These are phyloP conservation scores for Rhizopogon vinicolor DNA, from an alignment of 768 basidiomycete species.

Conservation along the genomic window DNA sequence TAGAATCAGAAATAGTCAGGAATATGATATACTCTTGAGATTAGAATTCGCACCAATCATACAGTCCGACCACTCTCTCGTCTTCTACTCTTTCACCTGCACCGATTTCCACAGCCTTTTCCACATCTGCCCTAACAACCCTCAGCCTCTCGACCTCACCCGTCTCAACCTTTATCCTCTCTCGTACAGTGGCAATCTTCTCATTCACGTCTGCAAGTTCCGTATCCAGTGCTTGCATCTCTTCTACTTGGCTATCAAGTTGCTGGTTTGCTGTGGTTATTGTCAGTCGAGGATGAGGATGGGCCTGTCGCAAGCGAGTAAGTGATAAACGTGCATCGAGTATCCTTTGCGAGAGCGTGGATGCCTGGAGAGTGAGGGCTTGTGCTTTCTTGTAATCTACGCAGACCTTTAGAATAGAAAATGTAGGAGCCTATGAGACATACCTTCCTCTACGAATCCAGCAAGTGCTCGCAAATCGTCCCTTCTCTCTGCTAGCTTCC, in stretches of 20 bases:
- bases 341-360: constrained; percentile 67
- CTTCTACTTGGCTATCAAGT: constrained; percentile 68
- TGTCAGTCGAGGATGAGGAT: constrained; percentile 78
- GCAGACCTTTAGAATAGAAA: neutral
- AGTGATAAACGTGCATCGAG: constrained; percentile 79
- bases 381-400: constrained; percentile 61
- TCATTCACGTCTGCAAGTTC: constrained; percentile 51
- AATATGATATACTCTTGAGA: neutral
- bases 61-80: constrained; percentile 55
- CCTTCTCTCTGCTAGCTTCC: constrained; percentile 54
- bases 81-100: constrained; percentile 57
- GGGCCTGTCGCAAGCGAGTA: constrained; percentile 73
- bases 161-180: constrained; percentile 52
- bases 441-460: constrained; percentile 70
- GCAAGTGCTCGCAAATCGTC: constrained; percentile 58
- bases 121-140: constrained; percentile 61
- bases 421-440: neutral
- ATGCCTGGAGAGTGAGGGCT: constrained; percentile 46
- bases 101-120: constrained; percentile 54
- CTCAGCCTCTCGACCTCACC: constrained; percentile 55
- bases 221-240: constrained; percentile 76
- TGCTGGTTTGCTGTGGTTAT: constrained; percentile 68
- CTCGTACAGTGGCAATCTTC: constrained; percentile 50
- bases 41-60: constrained; percentile 54
- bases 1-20: neutral